Conservation (phyloP, 352 stramenopile species). For the Hyaloperonospora arabidopsidis region DNA sequence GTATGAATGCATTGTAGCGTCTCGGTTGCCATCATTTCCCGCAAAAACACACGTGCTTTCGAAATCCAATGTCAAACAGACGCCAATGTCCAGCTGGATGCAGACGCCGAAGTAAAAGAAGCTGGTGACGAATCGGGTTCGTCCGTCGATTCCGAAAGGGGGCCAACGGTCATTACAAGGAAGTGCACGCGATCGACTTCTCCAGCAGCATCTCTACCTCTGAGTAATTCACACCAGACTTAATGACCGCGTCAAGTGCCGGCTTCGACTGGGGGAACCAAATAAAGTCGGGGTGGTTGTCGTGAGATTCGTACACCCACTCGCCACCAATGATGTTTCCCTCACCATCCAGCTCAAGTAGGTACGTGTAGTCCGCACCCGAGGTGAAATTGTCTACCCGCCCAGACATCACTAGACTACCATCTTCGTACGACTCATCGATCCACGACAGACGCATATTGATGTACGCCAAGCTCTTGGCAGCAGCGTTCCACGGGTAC, state of each 20-base stretch:
- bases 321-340: conserved; percentile 36
- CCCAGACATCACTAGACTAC: conserved; percentile 24
- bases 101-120: too few relatives aligned
- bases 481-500: conserved; percentile 48
- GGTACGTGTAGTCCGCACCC: conserved; percentile 31
- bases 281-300: conserved; percentile 36
- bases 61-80: too few relatives aligned
- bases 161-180: neutral
- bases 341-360: conserved; percentile 32
- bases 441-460: conserved; percentile 40
- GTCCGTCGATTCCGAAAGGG: too few relatives aligned
- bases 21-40: too few relatives aligned
- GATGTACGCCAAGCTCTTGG: conserved; percentile 39
- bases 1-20: too few relatives aligned
- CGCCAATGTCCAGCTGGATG: too few relatives aligned
- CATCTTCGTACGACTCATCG: conserved; percentile 32
- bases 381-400: conserved; percentile 21
- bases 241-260: conserved; percentile 14
- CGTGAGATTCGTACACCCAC: conserved; percentile 32
- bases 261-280: conserved; percentile 31
- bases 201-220: conserved; percentile 24
- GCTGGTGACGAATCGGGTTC: too few relatives aligned
- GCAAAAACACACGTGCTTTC: too few relatives aligned
- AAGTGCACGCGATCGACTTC: conserved; percentile 20
- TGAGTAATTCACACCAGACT: conserved; percentile 21